phyloP scores from a whole-genome alignment of 2,329 filamentous ascomycete genomes.

The Sclerotinia borealis region DNA sequence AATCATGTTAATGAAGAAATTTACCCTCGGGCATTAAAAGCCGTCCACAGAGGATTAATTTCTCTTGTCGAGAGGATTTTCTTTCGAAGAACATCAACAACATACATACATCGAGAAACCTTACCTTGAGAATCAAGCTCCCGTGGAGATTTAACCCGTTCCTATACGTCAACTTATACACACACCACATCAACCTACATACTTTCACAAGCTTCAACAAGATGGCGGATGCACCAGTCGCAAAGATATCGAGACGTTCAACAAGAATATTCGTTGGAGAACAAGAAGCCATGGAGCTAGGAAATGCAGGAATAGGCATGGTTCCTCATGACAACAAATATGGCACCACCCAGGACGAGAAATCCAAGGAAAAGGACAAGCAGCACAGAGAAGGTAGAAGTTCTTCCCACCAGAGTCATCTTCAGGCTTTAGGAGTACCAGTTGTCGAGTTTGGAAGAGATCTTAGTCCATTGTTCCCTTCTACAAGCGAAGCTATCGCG shows the following conservation, averaged over 20 bases:
- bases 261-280: conserved; percentile 21
- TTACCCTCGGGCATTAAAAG: background rate
- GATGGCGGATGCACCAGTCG: conserved; percentile 13
- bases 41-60: background rate
- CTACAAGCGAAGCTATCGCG: conserved; percentile 15
- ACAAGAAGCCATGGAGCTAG: conserved; percentile 12
- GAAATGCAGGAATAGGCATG: background rate
- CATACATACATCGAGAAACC: background rate
- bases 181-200: background rate
- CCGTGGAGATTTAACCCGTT: background rate
- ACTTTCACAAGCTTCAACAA: background rate
- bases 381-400: conserved; percentile 3
- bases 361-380: conserved; percentile 13
- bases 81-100: background rate
- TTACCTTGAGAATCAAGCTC: background rate
- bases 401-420: conserved; percentile 6
- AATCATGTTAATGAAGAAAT: background rate
- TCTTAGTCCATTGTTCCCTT: conserved; percentile 16
- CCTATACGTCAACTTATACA: background rate
- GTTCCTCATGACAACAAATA: conserved; percentile 10
- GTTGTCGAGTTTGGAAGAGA: conserved; percentile 18
- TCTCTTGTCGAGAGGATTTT: conserved; percentile 1
- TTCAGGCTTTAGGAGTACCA: conserved; percentile 8
- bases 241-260: conserved; percentile 21
- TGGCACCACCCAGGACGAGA: conserved; percentile 12